Conservation (phyloP, 1,284 basidiomycete species). For the Marasmius fiardii region DNA sequence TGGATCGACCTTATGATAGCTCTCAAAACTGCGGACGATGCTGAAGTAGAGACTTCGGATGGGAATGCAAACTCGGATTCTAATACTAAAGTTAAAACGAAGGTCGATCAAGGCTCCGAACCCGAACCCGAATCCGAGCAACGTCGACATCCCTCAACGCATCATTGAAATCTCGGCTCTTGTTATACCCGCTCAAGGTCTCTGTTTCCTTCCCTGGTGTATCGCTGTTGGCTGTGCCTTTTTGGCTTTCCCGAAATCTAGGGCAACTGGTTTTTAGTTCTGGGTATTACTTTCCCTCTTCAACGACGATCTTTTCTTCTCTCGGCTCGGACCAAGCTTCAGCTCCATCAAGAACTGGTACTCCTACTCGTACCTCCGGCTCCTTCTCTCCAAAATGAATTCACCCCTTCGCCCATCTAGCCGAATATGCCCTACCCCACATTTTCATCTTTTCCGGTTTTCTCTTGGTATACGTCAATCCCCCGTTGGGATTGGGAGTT, state of each 20-base stretch:
- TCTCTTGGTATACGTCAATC: constrained; percentile 26
- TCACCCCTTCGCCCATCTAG: constrained; percentile 42
- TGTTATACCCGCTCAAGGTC: constrained; percentile 12
- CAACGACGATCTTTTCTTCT: no score
- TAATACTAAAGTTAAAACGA: neutral
- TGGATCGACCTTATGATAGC: neutral
- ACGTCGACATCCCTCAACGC: neutral
- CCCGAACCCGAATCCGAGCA: no score
- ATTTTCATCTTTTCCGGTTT: constrained; percentile 37
- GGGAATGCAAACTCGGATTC: neutral
- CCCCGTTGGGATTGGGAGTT: constrained; percentile 23
- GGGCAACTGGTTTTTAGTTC: constrained; percentile 35
- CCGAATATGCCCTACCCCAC: constrained; percentile 37
- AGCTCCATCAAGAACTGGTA: no score
- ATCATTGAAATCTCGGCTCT: neutral
- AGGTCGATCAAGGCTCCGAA: no score
- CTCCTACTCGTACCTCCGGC: no score
- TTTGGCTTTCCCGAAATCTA: constrained; percentile 35
- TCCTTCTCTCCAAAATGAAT: constrained; percentile 29
- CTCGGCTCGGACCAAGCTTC: no score
- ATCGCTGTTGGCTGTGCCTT: constrained; percentile 40
- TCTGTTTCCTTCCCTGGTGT: constrained; percentile 48
- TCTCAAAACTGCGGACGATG: neutral
- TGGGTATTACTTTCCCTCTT: constrained; percentile 30
- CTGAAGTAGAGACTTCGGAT: neutral